Conservation (phyloP, 805 yeast genomes). For the Yamadazyma phyllophila region DNA sequence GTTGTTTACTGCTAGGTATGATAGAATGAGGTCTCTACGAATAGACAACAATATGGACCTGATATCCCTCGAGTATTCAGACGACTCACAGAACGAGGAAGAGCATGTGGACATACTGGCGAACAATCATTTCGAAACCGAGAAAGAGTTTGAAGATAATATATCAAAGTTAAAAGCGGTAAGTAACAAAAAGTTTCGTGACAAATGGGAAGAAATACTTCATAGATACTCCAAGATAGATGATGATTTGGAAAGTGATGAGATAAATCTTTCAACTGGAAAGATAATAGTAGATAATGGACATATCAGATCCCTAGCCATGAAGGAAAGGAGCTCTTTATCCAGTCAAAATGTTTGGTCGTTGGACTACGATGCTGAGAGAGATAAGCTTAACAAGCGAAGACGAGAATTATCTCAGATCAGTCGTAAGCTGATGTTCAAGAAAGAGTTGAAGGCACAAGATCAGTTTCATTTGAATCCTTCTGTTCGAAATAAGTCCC, state of each 20-base stretch:
- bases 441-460: constrained; percentile 17
- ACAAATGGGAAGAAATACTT: constrained; percentile 52
- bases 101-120: background rate
- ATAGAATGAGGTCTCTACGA: background rate
- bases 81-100: constrained; percentile 2
- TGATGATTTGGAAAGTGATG: constrained; percentile 56
- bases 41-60: constrained; percentile 4
- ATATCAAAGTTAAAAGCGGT: constrained; percentile 25
- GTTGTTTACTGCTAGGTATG: background rate
- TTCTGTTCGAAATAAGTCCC: background rate
- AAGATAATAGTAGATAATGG: constrained; percentile 65
- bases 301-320: constrained; percentile 51
- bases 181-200: constrained; percentile 26
- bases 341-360: constrained; percentile 33
- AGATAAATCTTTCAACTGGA: constrained; percentile 65
- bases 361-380: constrained; percentile 28
- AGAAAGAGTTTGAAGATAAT: constrained; percentile 21
- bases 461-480: constrained; percentile 1
- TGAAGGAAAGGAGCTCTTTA: constrained; percentile 9
- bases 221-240: constrained; percentile 48
- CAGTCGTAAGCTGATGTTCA: constrained; percentile 14
- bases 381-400: constrained; percentile 13
- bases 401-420: constrained; percentile 12
- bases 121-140: constrained; percentile 7
- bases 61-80: constrained; percentile 10